Conservation (phyloP, 805 yeast species). For the Lachancea lanzarotensis region DNA sequence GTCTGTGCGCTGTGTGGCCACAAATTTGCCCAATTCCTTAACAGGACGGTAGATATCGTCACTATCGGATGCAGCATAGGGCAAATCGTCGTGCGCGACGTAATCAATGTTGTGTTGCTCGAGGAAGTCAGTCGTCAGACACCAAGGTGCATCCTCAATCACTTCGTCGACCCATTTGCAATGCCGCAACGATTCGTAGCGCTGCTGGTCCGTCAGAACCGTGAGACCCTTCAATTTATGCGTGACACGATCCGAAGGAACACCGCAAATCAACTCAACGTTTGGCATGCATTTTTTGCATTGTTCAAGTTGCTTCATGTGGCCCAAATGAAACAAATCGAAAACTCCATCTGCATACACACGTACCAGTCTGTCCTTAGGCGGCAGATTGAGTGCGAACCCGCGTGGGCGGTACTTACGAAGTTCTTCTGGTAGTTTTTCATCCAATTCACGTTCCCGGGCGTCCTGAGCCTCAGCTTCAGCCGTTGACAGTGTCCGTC, state of each 20-base stretch:
- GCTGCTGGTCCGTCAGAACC: slow-evolving; percentile 78
- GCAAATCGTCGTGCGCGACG: slow-evolving; percentile 96
- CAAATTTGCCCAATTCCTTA: slow-evolving; percentile 82
- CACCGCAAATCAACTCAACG: slow-evolving; percentile 80
- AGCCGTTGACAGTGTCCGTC: slow-evolving; percentile 1
- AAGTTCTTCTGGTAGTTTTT: slow-evolving; percentile 57
- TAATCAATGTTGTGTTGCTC: slow-evolving; percentile 79
- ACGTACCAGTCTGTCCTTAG: slow-evolving; percentile 76
- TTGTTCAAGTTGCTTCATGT: slow-evolving; percentile 96
- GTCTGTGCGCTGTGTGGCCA: slow-evolving; percentile 93
- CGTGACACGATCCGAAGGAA: slow-evolving; percentile 85
- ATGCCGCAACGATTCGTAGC: slow-evolving; percentile 86
- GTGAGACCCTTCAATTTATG: slow-evolving; percentile 92
- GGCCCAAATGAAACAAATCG: slow-evolving; percentile 94
- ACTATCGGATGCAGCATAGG: slow-evolving; percentile 81
- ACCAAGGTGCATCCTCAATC: slow-evolving; percentile 92
- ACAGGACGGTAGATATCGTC: slow-evolving; percentile 93
- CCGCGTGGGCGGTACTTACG: slow-evolving; percentile 78
- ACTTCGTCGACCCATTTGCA: slow-evolving; percentile 99
- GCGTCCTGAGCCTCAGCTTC: slow-evolving; percentile 17
- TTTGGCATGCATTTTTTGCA: slow-evolving; percentile 88
- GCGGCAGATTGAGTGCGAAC: slow-evolving; percentile 72
- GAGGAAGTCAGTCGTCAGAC: slow-evolving; percentile 76
- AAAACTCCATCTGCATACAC: slow-evolving; percentile 99
- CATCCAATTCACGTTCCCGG: slow-evolving; percentile 57